These are phyloP conservation scores for Ceratocystis cubensis DNA, from an alignment of 2,329 filamentous ascomycete genomes.

Conservation along the genomic window DNA sequence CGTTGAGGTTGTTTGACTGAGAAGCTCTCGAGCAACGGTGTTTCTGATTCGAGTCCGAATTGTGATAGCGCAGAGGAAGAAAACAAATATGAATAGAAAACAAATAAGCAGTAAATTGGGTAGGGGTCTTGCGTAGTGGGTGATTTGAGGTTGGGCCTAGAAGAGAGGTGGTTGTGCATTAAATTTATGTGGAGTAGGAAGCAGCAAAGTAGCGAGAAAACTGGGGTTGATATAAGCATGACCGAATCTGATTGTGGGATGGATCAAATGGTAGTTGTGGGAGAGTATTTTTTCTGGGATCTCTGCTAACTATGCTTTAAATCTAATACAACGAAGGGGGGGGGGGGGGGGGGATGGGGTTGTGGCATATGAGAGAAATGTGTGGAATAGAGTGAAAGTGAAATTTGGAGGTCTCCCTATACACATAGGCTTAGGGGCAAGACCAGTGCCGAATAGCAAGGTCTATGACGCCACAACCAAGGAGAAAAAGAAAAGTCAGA, in stretches of 20 bases:
- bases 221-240: constrained; percentile 16
- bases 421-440: neutral
- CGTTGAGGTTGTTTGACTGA: neutral
- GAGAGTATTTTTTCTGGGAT: constrained; percentile 10
- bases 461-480: neutral
- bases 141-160: neutral
- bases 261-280: constrained; percentile 8
- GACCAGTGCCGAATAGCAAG: neutral
- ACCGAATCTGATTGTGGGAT: constrained; percentile 14
- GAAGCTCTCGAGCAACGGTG: neutral
- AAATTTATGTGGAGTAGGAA: constrained; percentile 10
- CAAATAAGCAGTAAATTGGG: neutral
- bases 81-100: neutral
- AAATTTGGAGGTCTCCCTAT: neutral
- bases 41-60: neutral
- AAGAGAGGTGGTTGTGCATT: neutral
- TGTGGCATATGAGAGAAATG: neutral
- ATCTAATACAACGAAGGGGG: neutral
- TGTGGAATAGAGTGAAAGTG: neutral
- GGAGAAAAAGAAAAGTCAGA: neutral
- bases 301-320: neutral
- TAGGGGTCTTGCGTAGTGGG: neutral
- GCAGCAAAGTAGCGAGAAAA: constrained; percentile 7
- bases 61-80: neutral
- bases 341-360: neutral